Conservation (phyloP, 805 yeast genomes). For the Candida michaelii region DNA sequence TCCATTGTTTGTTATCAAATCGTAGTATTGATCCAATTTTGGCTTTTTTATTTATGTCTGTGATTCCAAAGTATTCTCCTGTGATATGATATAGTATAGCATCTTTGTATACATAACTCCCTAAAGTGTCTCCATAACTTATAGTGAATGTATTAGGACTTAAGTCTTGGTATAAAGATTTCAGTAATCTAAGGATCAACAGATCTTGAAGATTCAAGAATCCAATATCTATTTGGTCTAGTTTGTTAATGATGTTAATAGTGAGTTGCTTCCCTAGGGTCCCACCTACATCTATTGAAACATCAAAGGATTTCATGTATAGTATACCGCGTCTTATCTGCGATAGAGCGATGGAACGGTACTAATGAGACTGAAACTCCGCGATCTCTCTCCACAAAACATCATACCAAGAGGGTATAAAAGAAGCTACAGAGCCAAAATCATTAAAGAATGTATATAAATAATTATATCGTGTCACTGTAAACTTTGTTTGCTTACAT, state of each 20-base stretch:
- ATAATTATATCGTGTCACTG: neutral
- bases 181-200: slow-evolving; percentile 10
- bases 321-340: neutral
- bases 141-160: slow-evolving; percentile 3
- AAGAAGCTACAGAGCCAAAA: too few relatives aligned
- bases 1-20: slow-evolving; percentile 1
- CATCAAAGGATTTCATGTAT: slow-evolving; percentile 10
- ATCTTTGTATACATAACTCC: slow-evolving; percentile 15
- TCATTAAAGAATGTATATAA: neutral
- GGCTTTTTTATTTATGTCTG: slow-evolving; percentile 10
- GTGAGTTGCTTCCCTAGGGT: slow-evolving; percentile 7
- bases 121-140: slow-evolving; percentile 13
- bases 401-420: too few relatives aligned
- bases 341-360: too few relatives aligned
- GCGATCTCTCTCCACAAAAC: too few relatives aligned
- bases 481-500: too few relatives aligned
- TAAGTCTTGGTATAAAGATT: slow-evolving; percentile 1
- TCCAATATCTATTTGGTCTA: slow-evolving; percentile 10
- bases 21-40: slow-evolving; percentile 5
- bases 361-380: too few relatives aligned
- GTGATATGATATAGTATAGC: slow-evolving; percentile 12
- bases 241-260: slow-evolving; percentile 1
- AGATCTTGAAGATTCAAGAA: slow-evolving; percentile 10
- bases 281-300: slow-evolving; percentile 6
- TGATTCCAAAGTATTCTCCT: slow-evolving; percentile 10